Conservation (phyloP, 371 early-diverging fungal genomes). For the Sporodiniella umbellata region DNA sequence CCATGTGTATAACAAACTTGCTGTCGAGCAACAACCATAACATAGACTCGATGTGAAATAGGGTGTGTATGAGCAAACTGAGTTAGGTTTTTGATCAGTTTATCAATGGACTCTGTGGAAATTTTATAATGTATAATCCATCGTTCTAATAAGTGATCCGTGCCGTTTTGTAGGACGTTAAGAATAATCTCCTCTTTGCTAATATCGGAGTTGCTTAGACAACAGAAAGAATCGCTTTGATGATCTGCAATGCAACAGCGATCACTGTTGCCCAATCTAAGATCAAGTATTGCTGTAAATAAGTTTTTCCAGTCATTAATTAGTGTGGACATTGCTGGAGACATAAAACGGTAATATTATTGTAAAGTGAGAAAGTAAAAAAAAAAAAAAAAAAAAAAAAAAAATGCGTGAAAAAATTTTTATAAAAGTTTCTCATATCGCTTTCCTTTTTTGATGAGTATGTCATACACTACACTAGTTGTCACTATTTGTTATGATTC, state of each 20-base stretch:
- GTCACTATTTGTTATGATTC: no score
- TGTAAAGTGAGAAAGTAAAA: background rate
- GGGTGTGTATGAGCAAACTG: background rate
- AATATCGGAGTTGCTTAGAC: background rate
- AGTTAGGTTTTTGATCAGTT: background rate
- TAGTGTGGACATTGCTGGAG: background rate
- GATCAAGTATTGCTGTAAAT: background rate
- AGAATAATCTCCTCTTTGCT: slow-evolving; percentile 6
- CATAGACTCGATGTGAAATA: background rate
- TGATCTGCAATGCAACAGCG: background rate
- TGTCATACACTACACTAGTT: no score
- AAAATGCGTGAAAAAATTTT: slow-evolving; percentile 4
- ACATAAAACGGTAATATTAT: no score
- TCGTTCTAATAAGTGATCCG: slow-evolving; percentile 9
- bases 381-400: slow-evolving; percentile 2
- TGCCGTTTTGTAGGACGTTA: slow-evolving; percentile 15
- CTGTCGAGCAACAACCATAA: slow-evolving; percentile 1
- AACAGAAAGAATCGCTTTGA: slow-evolving; percentile 4
- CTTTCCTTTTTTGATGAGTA: background rate
- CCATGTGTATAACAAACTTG: slow-evolving; percentile 31
- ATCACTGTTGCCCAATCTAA: background rate
- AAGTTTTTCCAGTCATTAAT: background rate
- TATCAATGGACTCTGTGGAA: background rate
- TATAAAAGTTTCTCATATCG: background rate
- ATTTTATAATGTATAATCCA: slow-evolving; percentile 13